Conservation (phyloP, 1,139 yeast species). For the Yamadazyma diospyri region DNA sequence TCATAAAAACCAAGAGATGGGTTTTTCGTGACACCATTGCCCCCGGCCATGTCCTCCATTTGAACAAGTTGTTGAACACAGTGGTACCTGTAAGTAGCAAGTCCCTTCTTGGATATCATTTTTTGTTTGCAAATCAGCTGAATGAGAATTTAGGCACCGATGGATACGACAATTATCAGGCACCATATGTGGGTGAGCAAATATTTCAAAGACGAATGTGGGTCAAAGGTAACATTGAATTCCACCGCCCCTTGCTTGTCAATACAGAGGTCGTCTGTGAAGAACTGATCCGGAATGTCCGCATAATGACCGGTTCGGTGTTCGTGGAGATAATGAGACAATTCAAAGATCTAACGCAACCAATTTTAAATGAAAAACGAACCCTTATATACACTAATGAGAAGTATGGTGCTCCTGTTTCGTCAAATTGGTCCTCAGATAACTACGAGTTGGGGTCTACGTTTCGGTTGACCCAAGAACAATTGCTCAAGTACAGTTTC, state of each 20-base stretch:
- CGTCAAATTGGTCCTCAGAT: neutral
- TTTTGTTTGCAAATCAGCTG: constrained; percentile 54
- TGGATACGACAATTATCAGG: constrained; percentile 81
- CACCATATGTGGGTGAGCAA: constrained; percentile 43
- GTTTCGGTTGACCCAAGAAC: neutral
- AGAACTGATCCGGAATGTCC: constrained; percentile 41
- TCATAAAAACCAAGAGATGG: constrained; percentile 12
- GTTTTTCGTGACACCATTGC: constrained; percentile 12
- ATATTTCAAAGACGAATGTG: constrained; percentile 68
- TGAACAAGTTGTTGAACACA: constrained; percentile 7
- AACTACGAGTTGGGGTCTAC: neutral
- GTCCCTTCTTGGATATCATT: constrained; percentile 52
- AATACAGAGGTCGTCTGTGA: constrained; percentile 31
- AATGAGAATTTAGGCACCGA: constrained; percentile 56
- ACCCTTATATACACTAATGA: constrained; percentile 35
- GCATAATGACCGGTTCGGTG: constrained; percentile 30
- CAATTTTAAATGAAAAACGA: constrained; percentile 26
- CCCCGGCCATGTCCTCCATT: constrained; percentile 7
- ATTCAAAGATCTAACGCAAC: constrained; percentile 15
- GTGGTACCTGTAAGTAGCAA: neutral
- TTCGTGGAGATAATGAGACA: constrained; percentile 46
- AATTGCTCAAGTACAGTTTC: constrained; percentile 52
- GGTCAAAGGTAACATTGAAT: constrained; percentile 65
- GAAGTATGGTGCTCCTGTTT: neutral
- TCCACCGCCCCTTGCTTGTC: constrained; percentile 28